Percentiles rank a stretch among this genome's conserved stretches.
Conservation (phyloP, 768 basidiomycete genomes). For the Termitomyces sp. region DNA sequence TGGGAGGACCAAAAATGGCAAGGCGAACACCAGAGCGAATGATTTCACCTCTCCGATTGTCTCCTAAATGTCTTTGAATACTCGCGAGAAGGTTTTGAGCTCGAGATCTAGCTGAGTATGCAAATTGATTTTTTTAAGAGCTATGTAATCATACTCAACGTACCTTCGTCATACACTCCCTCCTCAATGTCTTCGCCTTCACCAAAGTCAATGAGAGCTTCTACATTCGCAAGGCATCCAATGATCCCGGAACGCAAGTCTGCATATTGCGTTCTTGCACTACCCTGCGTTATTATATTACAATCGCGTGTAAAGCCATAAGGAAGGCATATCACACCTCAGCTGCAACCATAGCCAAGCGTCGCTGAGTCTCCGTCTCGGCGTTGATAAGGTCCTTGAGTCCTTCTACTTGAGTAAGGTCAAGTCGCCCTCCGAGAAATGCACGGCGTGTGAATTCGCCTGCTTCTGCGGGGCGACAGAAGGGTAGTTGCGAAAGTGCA, state of each 20-base stretch:
- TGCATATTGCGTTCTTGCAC: slow-evolving; percentile 53
- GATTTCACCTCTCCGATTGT: slow-evolving; percentile 77
- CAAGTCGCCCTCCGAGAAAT: slow-evolving; percentile 73
- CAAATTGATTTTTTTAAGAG: not conserved
- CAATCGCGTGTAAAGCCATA: not conserved
- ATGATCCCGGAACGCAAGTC: slow-evolving; percentile 61
- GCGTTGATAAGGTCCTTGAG: slow-evolving; percentile 84
- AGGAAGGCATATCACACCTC: slow-evolving; percentile 42
- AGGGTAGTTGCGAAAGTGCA: slow-evolving; percentile 55
- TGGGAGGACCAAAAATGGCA: slow-evolving; percentile 89
- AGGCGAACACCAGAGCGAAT: slow-evolving; percentile 76
- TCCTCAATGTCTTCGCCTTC: slow-evolving; percentile 89
- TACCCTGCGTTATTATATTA: slow-evolving; percentile 44
- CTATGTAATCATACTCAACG: not conserved
- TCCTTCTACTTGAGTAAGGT: slow-evolving; percentile 87
- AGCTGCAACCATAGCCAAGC: slow-evolving; percentile 62
- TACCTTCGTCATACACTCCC: slow-evolving; percentile 71
- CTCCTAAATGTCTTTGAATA: slow-evolving; percentile 56
- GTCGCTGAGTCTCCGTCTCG: slow-evolving; percentile 79
- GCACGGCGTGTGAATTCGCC: slow-evolving; percentile 90
- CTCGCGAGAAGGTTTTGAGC: slow-evolving; percentile 41
- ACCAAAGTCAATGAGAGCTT: slow-evolving; percentile 91
- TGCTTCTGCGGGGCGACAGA: slow-evolving; percentile 71
- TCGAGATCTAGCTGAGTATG: slow-evolving; percentile 42
- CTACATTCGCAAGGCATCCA: slow-evolving; percentile 68